Evolutionary conservation across 768 basidiomycete genomes (phyloP).

Genomic region (Tephrocybe sp.): DNA sequence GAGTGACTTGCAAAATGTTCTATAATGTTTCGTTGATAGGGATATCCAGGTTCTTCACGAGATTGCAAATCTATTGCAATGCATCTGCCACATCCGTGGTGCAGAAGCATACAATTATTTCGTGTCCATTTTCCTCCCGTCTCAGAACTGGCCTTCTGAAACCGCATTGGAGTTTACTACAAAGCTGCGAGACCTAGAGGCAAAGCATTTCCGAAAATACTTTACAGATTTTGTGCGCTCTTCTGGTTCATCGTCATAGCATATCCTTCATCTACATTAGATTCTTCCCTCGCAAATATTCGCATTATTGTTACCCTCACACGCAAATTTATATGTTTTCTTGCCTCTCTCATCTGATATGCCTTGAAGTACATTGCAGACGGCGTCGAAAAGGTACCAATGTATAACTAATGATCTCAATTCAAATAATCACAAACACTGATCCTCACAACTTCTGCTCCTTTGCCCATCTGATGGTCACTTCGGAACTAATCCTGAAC

Average conservation of each 20-base stretch:
- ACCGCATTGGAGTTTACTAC: constrained; percentile 69
- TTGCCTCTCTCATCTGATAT: too few relatives aligned
- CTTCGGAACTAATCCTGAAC: not conserved
- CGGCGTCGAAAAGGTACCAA: too few relatives aligned
- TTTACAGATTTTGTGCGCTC: constrained; percentile 81
- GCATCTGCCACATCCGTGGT: constrained; percentile 72
- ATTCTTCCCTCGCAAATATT: constrained; percentile 14
- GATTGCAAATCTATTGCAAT: constrained; percentile 81
- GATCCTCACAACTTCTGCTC: too few relatives aligned
- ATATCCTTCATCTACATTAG: constrained; percentile 15
- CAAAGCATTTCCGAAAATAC: constrained; percentile 79
- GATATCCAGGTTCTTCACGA: constrained; percentile 76
- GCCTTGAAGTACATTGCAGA: too few relatives aligned
- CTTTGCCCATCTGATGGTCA: too few relatives aligned
- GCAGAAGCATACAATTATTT: constrained; percentile 84
- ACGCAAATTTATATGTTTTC: constrained; percentile 4
- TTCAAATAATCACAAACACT: too few relatives aligned
- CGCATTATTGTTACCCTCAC: constrained; percentile 4
- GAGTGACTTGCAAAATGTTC: constrained; percentile 30
- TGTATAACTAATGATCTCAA: too few relatives aligned
- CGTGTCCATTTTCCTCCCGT: constrained; percentile 75
- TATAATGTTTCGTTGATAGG: not conserved
- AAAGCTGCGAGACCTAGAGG: constrained; percentile 72
- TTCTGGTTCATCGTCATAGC: constrained; percentile 61
- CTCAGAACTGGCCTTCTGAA: constrained; percentile 82